Percentiles rank a stretch among this genome's conserved stretches.
Conservation (phyloP, 164 flowering plant genomes). For the Berberis vulgaris region DNA sequence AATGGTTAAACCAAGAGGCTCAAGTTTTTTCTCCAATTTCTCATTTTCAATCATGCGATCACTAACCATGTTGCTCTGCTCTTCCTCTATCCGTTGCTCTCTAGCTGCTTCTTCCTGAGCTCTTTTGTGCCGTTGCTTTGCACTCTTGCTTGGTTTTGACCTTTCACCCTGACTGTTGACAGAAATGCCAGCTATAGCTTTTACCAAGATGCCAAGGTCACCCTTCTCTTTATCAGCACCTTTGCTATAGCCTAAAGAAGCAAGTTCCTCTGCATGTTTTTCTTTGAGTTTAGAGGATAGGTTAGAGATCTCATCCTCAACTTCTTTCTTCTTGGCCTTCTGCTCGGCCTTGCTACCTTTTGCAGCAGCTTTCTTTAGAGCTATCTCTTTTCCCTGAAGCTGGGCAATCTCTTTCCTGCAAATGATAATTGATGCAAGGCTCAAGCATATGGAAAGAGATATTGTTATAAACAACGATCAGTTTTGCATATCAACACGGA, state of each 20-base stretch:
- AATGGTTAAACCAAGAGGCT: slow-evolving; percentile 85
- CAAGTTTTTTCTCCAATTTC: slow-evolving; percentile 49
- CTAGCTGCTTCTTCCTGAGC: slow-evolving; percentile 90
- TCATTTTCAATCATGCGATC: slow-evolving; percentile 36
- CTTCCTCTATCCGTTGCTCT: slow-evolving; percentile 82
- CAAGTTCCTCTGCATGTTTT: slow-evolving; percentile 74
- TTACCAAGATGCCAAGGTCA: slow-evolving; percentile 57
- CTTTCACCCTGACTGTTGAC: slow-evolving; percentile 34
- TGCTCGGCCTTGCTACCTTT: slow-evolving; percentile 98
- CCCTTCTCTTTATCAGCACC: slow-evolving; percentile 24
- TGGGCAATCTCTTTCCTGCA: slow-evolving; percentile 67
- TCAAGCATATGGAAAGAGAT: too few relatives aligned
- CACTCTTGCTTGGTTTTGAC: slow-evolving; percentile 66
- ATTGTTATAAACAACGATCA: too few relatives aligned
- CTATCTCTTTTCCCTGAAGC: slow-evolving; percentile 72
- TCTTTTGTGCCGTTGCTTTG: slow-evolving; percentile 66
- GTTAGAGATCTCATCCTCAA: slow-evolving; percentile 73
- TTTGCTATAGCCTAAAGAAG: slow-evolving; percentile 52
- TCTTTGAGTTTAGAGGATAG: slow-evolving; percentile 68
- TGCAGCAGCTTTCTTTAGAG: slow-evolving; percentile 76
- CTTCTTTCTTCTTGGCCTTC: slow-evolving; percentile 91
- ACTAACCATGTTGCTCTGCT: slow-evolving; percentile 63
- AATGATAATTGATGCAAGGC: background rate
- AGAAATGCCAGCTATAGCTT: slow-evolving; percentile 83
- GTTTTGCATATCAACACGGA: too few relatives aligned